These are phyloP conservation scores for Symbiodinium pilosum DNA, from an alignment of 73 alveolate species.

Conservation along the genomic window DNA sequence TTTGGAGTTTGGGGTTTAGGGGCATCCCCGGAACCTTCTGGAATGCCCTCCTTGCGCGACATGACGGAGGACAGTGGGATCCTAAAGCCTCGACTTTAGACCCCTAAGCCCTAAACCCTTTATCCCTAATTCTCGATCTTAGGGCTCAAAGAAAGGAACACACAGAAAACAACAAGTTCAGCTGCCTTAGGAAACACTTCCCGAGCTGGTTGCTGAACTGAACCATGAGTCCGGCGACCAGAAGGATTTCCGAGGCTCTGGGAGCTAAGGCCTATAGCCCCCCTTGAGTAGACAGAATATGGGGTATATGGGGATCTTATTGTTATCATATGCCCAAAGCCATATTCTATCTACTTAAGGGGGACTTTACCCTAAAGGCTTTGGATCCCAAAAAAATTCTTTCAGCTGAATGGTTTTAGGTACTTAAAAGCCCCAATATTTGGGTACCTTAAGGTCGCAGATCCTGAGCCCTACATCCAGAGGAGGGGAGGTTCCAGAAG, in stretches of 20 bases:
- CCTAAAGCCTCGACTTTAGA: background rate
- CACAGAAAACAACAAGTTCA: background rate
- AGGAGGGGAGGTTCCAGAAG: too few relatives aligned
- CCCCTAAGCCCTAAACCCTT: background rate
- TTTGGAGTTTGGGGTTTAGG: too few relatives aligned
- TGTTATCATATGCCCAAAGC: too few relatives aligned
- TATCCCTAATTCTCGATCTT: background rate
- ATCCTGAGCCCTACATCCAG: too few relatives aligned
- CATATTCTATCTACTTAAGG: too few relatives aligned
- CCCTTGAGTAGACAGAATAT: too few relatives aligned
- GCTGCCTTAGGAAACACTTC: background rate
- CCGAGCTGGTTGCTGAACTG: slow-evolving; percentile 7
- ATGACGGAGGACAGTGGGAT: background rate
- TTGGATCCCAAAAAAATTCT: too few relatives aligned
- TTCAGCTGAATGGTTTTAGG: background rate
- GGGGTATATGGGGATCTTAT: too few relatives aligned
- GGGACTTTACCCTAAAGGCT: too few relatives aligned
- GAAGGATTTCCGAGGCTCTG: slow-evolving; percentile 28
- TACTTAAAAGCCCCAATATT: too few relatives aligned
- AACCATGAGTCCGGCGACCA: slow-evolving; percentile 39
- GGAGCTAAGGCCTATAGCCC: background rate
- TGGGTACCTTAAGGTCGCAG: too few relatives aligned
- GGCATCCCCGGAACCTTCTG: too few relatives aligned
- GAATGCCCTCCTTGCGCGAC: background rate
- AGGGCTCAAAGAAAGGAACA: background rate